Evolutionary conservation across 2,329 filamentous ascomycete species (phyloP).

Genomic region (Fusarium mundagurra): DNA sequence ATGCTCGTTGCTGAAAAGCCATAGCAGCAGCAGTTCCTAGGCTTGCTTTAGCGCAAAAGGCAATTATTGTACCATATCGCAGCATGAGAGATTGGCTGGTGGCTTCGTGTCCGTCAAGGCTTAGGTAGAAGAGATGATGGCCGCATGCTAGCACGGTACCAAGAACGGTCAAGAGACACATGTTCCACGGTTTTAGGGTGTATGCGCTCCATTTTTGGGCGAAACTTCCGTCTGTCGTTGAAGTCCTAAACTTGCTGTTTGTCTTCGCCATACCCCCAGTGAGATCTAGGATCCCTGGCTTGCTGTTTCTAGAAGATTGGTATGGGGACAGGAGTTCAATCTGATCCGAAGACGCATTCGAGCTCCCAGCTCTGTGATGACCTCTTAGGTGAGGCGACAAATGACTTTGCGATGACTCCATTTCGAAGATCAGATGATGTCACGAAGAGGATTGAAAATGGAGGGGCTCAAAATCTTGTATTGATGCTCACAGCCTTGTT

Average conservation of each 20-base stretch:
- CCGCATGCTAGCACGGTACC: background rate
- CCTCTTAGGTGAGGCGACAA: background rate
- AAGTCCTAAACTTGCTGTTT: background rate
- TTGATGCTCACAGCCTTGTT: background rate
- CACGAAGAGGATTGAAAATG: background rate
- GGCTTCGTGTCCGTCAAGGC: background rate
- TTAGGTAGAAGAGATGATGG: conserved; percentile 3
- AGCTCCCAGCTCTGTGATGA: background rate
- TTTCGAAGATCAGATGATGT: background rate
- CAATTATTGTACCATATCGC: conserved; percentile 1
- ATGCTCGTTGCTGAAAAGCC: background rate
- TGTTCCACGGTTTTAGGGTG: background rate
- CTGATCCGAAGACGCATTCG: background rate
- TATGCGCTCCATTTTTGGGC: background rate
- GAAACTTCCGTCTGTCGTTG: background rate
- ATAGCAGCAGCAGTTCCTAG: background rate
- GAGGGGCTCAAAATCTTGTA: background rate
- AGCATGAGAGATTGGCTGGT: background rate
- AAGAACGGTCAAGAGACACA: background rate
- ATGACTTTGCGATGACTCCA: background rate
- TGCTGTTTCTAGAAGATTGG: background rate
- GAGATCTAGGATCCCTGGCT: background rate
- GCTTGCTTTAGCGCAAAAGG: conserved; percentile 4
- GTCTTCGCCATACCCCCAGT: background rate
- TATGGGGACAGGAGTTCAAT: background rate